Base-by-base conservation (phyloP, 2,329 filamentous ascomycete species). In the Aspergillus sp. region DNA sequence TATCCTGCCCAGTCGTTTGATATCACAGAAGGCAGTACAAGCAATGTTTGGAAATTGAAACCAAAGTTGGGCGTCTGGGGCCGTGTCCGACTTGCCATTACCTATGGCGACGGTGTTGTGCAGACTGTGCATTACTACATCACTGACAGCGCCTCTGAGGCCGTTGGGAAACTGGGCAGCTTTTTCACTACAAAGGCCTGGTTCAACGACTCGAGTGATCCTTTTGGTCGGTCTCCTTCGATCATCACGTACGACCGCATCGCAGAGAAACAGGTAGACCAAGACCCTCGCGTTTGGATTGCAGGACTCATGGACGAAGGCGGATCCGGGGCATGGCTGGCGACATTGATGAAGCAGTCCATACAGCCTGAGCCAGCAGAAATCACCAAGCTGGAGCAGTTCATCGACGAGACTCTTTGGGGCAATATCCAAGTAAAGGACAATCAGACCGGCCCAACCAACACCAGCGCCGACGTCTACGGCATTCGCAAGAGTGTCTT, bases 221-320 rank as follows among this genome's bases (percentile, higher is more conserved):
- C 82, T 0, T 87, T 87, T 60, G 70, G 76, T 1, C 76, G 84
- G 31, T 76, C 79, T 0, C 80, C 82, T 0, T 86, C 84, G 0
- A 76, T 85, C 57, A 82, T 87, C 70, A 80, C 79, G 0, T 87
- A 85, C 60, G 83, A 87, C 63, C 64, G 68, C 40, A 67, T 70
- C 12, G 61, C 63, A 6, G 61, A 70, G 17, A 62, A 63, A 7
- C 68, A 70, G n/a, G 74, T 77, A 9, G 58, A 80, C 71, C 66
- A 83, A 78, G 69, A 77, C 19, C 56, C 74, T 1, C 77, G 84
- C 1, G 83, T 79, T 6, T 87, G 84, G 84, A 80, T 87, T 4
- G 78, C 84, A 0, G 84, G 84, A 0, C 74, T 87, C 0, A 85
- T 82, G 55, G 84, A 87, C 56, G 84, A 87, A 69, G 84, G 76